Base-by-base conservation (phyloP, 805 yeast species). In the Maudiozyma serrabonitensis region DNA sequence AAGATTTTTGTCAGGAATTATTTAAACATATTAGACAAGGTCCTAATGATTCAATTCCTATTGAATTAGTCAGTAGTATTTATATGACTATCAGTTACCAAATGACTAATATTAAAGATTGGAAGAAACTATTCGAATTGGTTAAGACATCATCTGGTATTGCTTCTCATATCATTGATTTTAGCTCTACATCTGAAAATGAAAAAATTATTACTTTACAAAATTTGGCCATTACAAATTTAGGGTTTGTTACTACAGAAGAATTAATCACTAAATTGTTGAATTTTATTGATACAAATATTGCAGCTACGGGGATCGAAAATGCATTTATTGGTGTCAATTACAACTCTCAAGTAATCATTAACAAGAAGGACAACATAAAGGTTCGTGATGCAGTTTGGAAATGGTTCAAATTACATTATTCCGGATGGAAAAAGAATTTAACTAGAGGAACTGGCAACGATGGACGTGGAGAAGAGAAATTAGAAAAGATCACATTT, bases 61-160 rank as follows among this genome's bases (percentile, higher is more conserved):
- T 68, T 46, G 79, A 75, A 52, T 54, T 83, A 18, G 58, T 79
- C 16, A 64, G 71, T 8, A 67, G 77, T 26, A 66, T 73, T 6
- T 64, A 82, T 46, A 67, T 72, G 12, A 63, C 74, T 11, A 63
- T 71, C 3, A 66, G 79, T 34, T 60, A 65, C 28, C 63, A 65
- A 41, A 66, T 67, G 37, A 63, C 66, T 46, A 75, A 59, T 21
- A 56, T 60, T 11, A 64, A 78, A 54, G 81, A 79, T 37, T 83
- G 81, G 73, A 83, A 83, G 62, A 81, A 76, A 55, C 65, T 81
- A 6, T 64, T 75, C 34, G 78, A 77, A 32, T 60, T 82, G 18
- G 76, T 74, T 12, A 79, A 79, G 53, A 72, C 73, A 50, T 70
- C 81, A 6, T 69, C 73, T 42, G 71, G 71, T 2, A 73, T 79